Conservation (phyloP, 345 rosid genomes). For the Clarkia xantiana region DNA sequence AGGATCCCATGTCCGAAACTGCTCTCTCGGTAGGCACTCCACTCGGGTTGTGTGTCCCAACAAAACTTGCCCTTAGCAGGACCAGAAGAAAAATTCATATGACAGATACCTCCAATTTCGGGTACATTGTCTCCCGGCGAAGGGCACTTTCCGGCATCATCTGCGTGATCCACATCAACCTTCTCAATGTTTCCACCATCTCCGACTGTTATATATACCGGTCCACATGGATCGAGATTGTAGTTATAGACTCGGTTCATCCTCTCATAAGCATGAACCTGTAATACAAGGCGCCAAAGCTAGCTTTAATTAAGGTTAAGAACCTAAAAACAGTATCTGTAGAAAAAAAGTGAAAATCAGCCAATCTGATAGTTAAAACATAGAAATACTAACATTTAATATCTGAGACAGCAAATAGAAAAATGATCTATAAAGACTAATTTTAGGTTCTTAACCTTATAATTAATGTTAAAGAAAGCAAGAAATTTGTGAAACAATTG, state of each 20-base stretch:
- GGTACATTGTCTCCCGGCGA: conserved; percentile 44
- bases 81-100: conserved; percentile 49
- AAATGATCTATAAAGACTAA: too few relatives aligned
- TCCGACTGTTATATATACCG: conserved; percentile 65
- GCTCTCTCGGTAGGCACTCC: conserved; percentile 83
- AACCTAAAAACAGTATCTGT: too few relatives aligned
- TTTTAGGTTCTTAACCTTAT: too few relatives aligned
- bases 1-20: conserved; percentile 89
- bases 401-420: too few relatives aligned
- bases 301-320: background rate
- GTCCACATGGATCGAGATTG: conserved; percentile 58
- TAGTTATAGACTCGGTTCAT: conserved; percentile 72
- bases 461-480: too few relatives aligned
- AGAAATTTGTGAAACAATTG: background rate
- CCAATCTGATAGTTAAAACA: too few relatives aligned
- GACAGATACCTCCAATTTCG: conserved; percentile 60
- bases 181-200: conserved; percentile 86
- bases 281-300: background rate
- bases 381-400: too few relatives aligned
- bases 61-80: conserved; percentile 74
- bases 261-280: conserved; percentile 94
- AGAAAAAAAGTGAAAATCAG: too few relatives aligned
- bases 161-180: conserved; percentile 57
- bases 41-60: conserved; percentile 72
- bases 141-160: conserved; percentile 71